Evolutionary conservation across 495 filamentous ascomycete genomes (phyloP).

Genomic region (Clavariopsis aquatica): DNA sequence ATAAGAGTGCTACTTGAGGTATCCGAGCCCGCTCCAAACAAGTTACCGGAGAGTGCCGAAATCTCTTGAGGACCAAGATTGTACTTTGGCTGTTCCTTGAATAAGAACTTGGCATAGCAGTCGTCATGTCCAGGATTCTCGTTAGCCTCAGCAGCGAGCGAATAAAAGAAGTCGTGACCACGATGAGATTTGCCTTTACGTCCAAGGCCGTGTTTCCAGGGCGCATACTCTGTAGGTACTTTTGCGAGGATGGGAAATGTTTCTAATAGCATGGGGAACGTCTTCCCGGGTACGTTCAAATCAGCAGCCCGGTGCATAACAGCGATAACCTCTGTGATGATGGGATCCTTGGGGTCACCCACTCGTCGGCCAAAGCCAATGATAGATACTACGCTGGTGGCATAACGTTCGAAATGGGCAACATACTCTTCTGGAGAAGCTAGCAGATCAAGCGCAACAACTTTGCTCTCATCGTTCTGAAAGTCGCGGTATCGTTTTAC

Average conservation of each 20-base stretch:
- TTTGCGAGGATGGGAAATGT: conserved; percentile 43
- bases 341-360: conserved; percentile 49
- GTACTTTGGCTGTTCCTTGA: conserved; percentile 47
- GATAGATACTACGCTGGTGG: conserved; percentile 51
- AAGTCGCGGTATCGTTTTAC: conserved; percentile 60
- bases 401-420: conserved; percentile 49
- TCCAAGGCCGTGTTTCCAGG: conserved; percentile 48
- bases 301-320: conserved; percentile 46
- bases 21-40: conserved; percentile 39
- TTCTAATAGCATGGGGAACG: conserved; percentile 47
- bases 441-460: conserved; percentile 48
- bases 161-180: conserved; percentile 48
- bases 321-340: conserved; percentile 52
- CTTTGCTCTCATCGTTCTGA: conserved; percentile 58
- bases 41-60: conserved; percentile 43
- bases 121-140: conserved; percentile 39
- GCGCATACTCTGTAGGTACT: conserved; percentile 44
- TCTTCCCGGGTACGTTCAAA: conserved; percentile 56
- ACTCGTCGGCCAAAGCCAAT: conserved; percentile 49
- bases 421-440: conserved; percentile 46
- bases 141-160: conserved; percentile 48
- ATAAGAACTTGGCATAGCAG: conserved; percentile 48
- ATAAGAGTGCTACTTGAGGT: conserved; percentile 42
- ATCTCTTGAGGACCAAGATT: conserved; percentile 46
- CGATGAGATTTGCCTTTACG: conserved; percentile 33